Evolutionary conservation across 1,284 basidiomycete species (phyloP).

Genomic region (Moesziomyces parantarcticus): DNA sequence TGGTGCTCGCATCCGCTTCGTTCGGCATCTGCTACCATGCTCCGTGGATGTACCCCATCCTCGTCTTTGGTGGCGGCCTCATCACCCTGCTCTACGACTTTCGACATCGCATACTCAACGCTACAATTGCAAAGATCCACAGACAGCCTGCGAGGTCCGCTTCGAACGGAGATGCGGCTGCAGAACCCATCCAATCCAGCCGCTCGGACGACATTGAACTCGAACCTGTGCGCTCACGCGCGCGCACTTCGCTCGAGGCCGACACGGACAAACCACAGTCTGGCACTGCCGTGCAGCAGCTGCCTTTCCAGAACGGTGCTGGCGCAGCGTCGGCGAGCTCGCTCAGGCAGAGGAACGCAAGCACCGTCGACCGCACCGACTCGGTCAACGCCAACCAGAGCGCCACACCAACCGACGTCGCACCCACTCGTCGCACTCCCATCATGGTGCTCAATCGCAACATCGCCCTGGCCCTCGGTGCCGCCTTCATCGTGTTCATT

Average conservation of each 20-base stretch:
- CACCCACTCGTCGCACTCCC: slow-evolving; percentile 17
- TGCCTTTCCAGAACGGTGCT: slow-evolving; percentile 13
- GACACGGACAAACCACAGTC: slow-evolving; percentile 20
- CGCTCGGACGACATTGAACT: slow-evolving; percentile 44
- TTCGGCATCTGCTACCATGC: slow-evolving; percentile 73
- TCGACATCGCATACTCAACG: slow-evolving; percentile 26
- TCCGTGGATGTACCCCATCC: slow-evolving; percentile 68
- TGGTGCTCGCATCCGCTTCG: slow-evolving; percentile 71
- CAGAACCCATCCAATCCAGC: not conserved
- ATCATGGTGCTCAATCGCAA: slow-evolving; percentile 46
- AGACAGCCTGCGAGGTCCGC: not conserved
- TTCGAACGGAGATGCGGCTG: not conserved
- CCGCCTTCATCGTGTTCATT: slow-evolving; percentile 62
- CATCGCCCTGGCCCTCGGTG: slow-evolving; percentile 55
- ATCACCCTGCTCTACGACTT: slow-evolving; percentile 67
- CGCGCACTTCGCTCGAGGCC: slow-evolving; percentile 9
- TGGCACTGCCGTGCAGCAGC: slow-evolving; percentile 9
- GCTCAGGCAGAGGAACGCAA: slow-evolving; percentile 17
- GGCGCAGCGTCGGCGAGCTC: slow-evolving; percentile 1
- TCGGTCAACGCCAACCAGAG: not conserved
- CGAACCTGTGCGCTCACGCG: slow-evolving; percentile 12
- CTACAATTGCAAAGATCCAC: slow-evolving; percentile 2
- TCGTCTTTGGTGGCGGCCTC: slow-evolving; percentile 67
- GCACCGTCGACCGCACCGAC: slow-evolving; percentile 7
- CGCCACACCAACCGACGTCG: not conserved